Evolutionary conservation across 176 grass and related monocot genomes (phyloP).

Genomic region (Triticum turgidum): DNA sequence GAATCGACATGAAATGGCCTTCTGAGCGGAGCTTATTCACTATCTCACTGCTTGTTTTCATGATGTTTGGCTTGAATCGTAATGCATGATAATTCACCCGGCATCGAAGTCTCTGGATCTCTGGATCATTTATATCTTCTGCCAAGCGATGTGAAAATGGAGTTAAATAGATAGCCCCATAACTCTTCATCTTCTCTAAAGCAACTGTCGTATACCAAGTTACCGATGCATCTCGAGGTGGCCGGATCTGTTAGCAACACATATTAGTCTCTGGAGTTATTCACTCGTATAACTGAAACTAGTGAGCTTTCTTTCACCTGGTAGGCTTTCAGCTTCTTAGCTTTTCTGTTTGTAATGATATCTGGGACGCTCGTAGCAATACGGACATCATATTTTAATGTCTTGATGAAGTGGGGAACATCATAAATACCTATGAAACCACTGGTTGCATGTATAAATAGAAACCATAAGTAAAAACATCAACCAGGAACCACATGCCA

Average conservation of each 20-base stretch:
- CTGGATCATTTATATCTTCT: constrained; percentile 82
- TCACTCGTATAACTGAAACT: not conserved
- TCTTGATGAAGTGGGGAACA: constrained; percentile 87
- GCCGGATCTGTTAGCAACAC: constrained; percentile 57
- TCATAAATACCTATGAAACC: constrained; percentile 98
- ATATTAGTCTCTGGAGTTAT: not conserved
- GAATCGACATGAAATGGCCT: constrained; percentile 96
- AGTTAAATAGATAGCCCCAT: constrained; percentile 89
- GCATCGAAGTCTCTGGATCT: constrained; percentile 92
- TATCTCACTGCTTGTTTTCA: constrained; percentile 89
- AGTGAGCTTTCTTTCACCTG: constrained; percentile 45
- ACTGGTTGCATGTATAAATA: constrained; percentile 54
- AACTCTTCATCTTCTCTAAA: constrained; percentile 81
- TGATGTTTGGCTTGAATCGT: constrained; percentile 87
- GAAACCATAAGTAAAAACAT: constrained; percentile 29
- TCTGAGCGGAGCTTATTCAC: constrained; percentile 77
- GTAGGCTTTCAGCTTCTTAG: constrained; percentile 83
- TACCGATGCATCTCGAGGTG: constrained; percentile 91
- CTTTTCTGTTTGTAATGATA: constrained; percentile 64
- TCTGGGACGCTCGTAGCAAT: constrained; percentile 75
- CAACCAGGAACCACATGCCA: constrained; percentile 1
- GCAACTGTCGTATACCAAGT: constrained; percentile 86
- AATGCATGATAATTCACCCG: constrained; percentile 94
- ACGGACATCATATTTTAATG: constrained; percentile 74
- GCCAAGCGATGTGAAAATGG: constrained; percentile 96